A percentile compares a stretch with the other conserved stretches of the same genome.
Evolutionary conservation across 805 yeast genomes (phyloP).

Genomic region (Komagataella phaffii): DNA sequence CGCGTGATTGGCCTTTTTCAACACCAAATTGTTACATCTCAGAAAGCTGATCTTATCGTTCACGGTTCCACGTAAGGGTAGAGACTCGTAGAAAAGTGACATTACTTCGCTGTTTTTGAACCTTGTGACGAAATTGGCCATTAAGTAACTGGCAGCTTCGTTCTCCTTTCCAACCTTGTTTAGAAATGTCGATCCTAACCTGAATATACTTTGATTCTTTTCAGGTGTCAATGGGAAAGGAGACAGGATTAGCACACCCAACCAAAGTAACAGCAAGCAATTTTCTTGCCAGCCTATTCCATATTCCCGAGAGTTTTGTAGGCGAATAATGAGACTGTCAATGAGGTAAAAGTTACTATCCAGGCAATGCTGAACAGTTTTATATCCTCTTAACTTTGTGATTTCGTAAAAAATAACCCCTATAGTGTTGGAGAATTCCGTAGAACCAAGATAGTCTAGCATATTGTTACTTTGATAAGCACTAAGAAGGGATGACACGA

Average conservation of each 20-base stretch:
- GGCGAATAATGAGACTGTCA: constrained; percentile 17
- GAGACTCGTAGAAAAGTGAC: constrained; percentile 11
- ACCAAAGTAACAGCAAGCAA: constrained; percentile 53
- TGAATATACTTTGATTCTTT: constrained; percentile 18
- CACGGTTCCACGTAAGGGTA: neutral
- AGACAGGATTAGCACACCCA: constrained; percentile 50
- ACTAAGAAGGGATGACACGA: constrained; percentile 17
- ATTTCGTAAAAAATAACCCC: constrained; percentile 39
- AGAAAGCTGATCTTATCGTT: neutral
- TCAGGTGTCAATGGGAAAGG: constrained; percentile 53
- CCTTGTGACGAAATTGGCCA: constrained; percentile 42
- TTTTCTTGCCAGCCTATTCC: constrained; percentile 28
- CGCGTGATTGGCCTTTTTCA: constrained; percentile 7
- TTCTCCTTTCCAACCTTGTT: constrained; percentile 42
- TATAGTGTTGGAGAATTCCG: constrained; percentile 4
- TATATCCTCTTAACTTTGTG: constrained; percentile 54
- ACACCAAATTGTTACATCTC: constrained; percentile 8
- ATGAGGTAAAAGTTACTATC: constrained; percentile 45
- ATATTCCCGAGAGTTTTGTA: constrained; percentile 8
- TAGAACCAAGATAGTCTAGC: neutral
- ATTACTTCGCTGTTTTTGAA: constrained; percentile 21
- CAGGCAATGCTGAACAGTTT: constrained; percentile 43
- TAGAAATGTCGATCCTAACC: constrained; percentile 19
- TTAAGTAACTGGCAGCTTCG: constrained; percentile 33
- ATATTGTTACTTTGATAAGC: constrained; percentile 11